Evolutionary conservation across 2,329 filamentous ascomycete genomes (phyloP), one percentile per base, ranked within the genome.

Genomic region (Calonectria pseudoreteaudii): DNA sequence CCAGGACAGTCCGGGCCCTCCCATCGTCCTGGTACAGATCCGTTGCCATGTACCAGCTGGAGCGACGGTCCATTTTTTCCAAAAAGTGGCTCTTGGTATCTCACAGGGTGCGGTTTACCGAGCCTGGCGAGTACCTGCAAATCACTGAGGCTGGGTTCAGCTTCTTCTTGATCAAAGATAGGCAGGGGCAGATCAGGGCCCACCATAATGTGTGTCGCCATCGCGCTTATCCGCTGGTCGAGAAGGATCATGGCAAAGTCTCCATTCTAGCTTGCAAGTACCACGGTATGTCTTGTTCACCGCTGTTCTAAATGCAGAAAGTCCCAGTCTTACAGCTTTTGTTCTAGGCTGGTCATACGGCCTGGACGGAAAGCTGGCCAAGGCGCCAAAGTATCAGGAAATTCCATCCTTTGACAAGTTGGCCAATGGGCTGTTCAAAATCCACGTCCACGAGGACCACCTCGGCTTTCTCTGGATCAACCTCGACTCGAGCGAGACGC

Each of bases 21-120:
- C 77, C 78, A 0, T 72, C 78, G 47, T 74, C 74, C 13, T 91
- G 89, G 89, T 91, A 89, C 79, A 85, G 83, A 26, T 88, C 87
- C 7, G 81, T 84, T n/a, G 86, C 87, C 62, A 88, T 91, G 82
- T 91, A 89, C 74, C 85, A 91, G 77, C 86, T 91, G 0, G 90
- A 91, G 77, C 82, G 88, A 30, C 86, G 90, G 14, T 87, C 89
- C 53, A 89, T 91, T 77, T 91, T 91, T 79, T 91, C 89, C 50
- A 85, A 86, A 76, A 87, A 88, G 77, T 91, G 89, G 89, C 85
- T 89, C 44, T 85, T 90, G 26, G 86, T 88, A 26, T 91, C 90
- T 69, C 86, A 91, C 85, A 84, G 87, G 76, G 83, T 85, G 71
- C 86, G 89, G 65, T 84, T 91, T 52, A 78, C 81, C 58, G 87